Conservation (phyloP, 306 rosid species). For the Vigna mungo region DNA sequence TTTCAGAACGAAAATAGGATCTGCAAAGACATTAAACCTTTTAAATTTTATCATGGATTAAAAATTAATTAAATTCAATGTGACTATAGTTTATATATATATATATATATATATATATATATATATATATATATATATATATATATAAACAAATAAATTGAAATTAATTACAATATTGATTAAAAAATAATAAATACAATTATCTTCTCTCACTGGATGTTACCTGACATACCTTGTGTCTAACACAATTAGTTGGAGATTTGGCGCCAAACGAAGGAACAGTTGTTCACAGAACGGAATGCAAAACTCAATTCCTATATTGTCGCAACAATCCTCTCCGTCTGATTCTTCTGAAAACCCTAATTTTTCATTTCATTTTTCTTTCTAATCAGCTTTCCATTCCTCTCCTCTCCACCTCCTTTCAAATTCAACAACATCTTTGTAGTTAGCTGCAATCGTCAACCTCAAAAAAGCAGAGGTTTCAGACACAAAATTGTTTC, state of each 20-base stretch:
- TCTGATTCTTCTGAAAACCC: conserved; percentile 47
- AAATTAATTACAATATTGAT: background rate
- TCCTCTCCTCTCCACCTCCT: background rate
- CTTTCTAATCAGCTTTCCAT: background rate
- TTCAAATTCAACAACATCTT: background rate
- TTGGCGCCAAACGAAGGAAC: conserved; percentile 42
- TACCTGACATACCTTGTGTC: conserved; percentile 2
- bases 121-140: no score
- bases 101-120: no score
- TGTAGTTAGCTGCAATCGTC: background rate
- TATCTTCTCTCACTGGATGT: background rate
- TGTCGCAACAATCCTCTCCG: conserved; percentile 46
- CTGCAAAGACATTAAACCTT: no score
- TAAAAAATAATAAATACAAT: background rate
- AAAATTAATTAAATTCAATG: no score
- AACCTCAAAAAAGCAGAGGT: background rate
- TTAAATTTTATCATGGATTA: no score
- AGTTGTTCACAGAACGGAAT: conserved; percentile 47
- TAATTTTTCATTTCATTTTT: conserved; percentile 43
- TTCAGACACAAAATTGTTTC: conserved; percentile 21
- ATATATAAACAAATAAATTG: background rate
- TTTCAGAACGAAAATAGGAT: no score
- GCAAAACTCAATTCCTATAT: conserved; percentile 35
- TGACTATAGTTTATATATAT: no score
- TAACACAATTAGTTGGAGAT: background rate